Percentiles rank a stretch among this genome's conserved stretches.
Conservation (phyloP, 371 early-diverging fungal species). For the Mucor piriformis region DNA sequence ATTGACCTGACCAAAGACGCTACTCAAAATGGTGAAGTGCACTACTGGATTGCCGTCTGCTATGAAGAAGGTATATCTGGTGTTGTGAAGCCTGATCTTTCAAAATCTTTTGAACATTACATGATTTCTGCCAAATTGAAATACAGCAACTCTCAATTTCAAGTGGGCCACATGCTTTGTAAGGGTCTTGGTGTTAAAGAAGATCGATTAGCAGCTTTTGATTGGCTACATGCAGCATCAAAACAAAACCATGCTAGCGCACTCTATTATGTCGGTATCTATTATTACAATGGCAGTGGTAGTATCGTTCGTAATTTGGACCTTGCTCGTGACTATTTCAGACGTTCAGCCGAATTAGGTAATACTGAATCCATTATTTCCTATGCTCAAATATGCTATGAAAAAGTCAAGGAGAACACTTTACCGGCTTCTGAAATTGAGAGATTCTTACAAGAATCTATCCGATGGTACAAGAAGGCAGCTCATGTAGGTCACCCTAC, state of each 20-base stretch:
- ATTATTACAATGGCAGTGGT: conserved; percentile 48
- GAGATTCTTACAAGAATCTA: conserved; percentile 31
- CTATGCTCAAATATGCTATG: conserved; percentile 49
- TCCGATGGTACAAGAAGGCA: conserved; percentile 53
- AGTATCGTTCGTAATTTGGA: conserved; percentile 32
- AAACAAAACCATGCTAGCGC: conserved; percentile 50
- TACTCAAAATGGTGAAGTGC: conserved; percentile 17
- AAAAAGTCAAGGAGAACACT: conserved; percentile 16
- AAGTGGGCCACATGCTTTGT: conserved; percentile 52
- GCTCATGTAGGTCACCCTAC: conserved; percentile 44
- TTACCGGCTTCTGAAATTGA: conserved; percentile 10
- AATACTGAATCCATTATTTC: conserved; percentile 45
- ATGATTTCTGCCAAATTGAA: conserved; percentile 34
- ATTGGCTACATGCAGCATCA: conserved; percentile 59
- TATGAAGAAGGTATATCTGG: conserved; percentile 46
- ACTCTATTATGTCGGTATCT: conserved; percentile 47
- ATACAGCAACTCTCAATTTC: conserved; percentile 41
- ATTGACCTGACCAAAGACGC: conserved; percentile 13
- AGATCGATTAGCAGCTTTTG: conserved; percentile 49
- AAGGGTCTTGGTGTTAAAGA: conserved; percentile 56
- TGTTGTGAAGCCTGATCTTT: conserved; percentile 25
- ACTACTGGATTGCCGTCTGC: conserved; percentile 49
- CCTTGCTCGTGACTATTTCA: conserved; percentile 44
- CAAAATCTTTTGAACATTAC: conserved; percentile 38
- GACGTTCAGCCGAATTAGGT: conserved; percentile 50